phyloP scores from a whole-genome alignment of 1,284 basidiomycete species.

The Sphaerobolus stellatus region DNA sequence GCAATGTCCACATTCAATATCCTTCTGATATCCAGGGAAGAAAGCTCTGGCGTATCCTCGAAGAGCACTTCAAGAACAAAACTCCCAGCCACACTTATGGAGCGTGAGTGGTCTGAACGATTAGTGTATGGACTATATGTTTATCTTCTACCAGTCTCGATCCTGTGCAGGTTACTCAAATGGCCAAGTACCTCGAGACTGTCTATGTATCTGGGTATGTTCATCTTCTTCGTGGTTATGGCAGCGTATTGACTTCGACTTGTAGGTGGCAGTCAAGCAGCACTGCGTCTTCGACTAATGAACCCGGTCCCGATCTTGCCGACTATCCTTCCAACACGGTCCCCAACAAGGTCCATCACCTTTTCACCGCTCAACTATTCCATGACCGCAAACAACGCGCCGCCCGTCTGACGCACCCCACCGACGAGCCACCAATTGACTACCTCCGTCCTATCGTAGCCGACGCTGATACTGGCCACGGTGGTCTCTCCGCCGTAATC shows the following conservation, averaged over 20 bases:
- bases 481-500: constrained; percentile 63
- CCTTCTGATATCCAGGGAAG: constrained; percentile 84
- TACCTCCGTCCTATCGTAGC: constrained; percentile 93
- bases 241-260: constrained; percentile 85
- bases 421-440: constrained; percentile 73
- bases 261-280: constrained; percentile 85
- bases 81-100: constrained; percentile 94
- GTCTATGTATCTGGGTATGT: constrained; percentile 94
- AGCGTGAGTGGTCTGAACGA: constrained; percentile 66
- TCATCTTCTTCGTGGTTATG: constrained; percentile 57
- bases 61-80: constrained; percentile 64
- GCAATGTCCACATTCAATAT: constrained; percentile 84
- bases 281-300: constrained; percentile 88
- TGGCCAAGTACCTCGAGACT: constrained; percentile 98
- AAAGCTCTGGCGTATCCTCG: constrained; percentile 80
- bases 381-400: constrained; percentile 87
- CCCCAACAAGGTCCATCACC: constrained; percentile 87
- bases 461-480: constrained; percentile 68
- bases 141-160: constrained; percentile 66
- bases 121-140: neutral
- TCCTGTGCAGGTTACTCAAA: constrained; percentile 96
- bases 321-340: constrained; percentile 96
- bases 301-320: constrained; percentile 97
- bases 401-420: constrained; percentile 65
- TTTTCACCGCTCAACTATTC: constrained; percentile 87